Base-by-base conservation (phyloP, 495 filamentous ascomycete genomes). In the Podospora pseudocomata region DNA sequence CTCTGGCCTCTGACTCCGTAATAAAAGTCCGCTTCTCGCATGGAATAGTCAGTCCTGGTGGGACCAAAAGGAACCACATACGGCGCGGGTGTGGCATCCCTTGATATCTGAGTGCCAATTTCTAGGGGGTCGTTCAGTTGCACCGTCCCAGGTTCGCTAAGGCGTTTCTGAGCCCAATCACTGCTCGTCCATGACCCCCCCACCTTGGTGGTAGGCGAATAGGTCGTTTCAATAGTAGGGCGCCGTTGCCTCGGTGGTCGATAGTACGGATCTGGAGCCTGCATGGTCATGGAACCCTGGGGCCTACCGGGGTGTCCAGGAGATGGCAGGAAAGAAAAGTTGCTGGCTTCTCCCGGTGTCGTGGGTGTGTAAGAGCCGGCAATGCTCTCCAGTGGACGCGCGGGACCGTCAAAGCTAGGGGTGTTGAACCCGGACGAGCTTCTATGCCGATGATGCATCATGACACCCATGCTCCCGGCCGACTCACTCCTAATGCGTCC, bases 1-100 rank as follows among this genome's bases (percentile, higher is more conserved):
- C 94, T 92, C n/a, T 92, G 91, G 0, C 95, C 95, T 18, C 92
- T 88, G 27, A 96, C 89, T 16, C 93, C 90, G 76, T 98, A 97
- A 74, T 97, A 97, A 73, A 94, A 97, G 75, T 99, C 95, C 4
- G 92, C 90, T 78, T 99, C 95, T 49, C 95, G 88, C 1, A 92
- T 92, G 3, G 92, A 89, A 75, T 98, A 99, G 75, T 98, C 94
- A 16, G 90, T 88, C 58, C 88, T 81, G 2, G 87, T 79, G 0
- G 76, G 62, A 3, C 9, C 39, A 72, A 80, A 71, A 68, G 76
- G 70, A 60, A 74, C 75, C 15, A 74, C 71, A 30, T 79, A 80
- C 3, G 81, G 73, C 1, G 70, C 74, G 4, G 86, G 79, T 2
- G 81, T 81, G 16, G 71, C 77, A 20, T 79, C 80, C 26, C 78